These are phyloP conservation scores for Neotropicomus parvogracilis DNA, from an alignment of 1,284 basidiomycete species.

Conservation along the genomic window DNA sequence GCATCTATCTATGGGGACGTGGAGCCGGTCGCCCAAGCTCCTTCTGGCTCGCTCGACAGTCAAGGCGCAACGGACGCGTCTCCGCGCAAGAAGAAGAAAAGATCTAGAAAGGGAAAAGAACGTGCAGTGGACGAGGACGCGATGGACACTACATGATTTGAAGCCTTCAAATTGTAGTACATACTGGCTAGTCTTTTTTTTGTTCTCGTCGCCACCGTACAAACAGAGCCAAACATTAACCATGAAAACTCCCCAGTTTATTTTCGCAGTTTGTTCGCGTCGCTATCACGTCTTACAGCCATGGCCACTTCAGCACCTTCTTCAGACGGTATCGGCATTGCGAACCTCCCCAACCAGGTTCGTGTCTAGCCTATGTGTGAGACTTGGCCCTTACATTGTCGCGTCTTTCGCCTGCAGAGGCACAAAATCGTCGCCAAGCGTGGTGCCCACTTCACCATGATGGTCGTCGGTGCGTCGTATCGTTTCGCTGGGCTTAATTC, in stretches of 20 bases:
- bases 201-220: slow-evolving; percentile 16
- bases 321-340: slow-evolving; percentile 78
- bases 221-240: slow-evolving; percentile 28
- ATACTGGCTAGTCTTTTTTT: not conserved
- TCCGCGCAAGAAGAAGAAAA: slow-evolving; percentile 17
- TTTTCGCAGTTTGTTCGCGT: slow-evolving; percentile 22
- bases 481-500: not conserved
- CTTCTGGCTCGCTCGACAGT: not conserved
- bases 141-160: slow-evolving; percentile 20
- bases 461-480: slow-evolving; percentile 87
- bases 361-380: slow-evolving; percentile 22
- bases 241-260: slow-evolving; percentile 23
- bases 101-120: slow-evolving; percentile 28
- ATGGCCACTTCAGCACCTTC: slow-evolving; percentile 29
- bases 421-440: slow-evolving; percentile 97
- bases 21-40: not conserved
- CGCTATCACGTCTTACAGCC: slow-evolving; percentile 11
- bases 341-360: slow-evolving; percentile 97
- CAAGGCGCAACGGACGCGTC: not conserved
- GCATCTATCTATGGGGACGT: slow-evolving; percentile 23
- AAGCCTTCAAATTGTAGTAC: too few species aligned
- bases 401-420: slow-evolving; percentile 47
- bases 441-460: slow-evolving; percentile 97
- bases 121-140: slow-evolving; percentile 20
- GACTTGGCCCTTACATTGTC: not conserved